Evolutionary conservation across 202 grass and related monocot genomes (phyloP).

Genomic region (Zizania palustris): DNA sequence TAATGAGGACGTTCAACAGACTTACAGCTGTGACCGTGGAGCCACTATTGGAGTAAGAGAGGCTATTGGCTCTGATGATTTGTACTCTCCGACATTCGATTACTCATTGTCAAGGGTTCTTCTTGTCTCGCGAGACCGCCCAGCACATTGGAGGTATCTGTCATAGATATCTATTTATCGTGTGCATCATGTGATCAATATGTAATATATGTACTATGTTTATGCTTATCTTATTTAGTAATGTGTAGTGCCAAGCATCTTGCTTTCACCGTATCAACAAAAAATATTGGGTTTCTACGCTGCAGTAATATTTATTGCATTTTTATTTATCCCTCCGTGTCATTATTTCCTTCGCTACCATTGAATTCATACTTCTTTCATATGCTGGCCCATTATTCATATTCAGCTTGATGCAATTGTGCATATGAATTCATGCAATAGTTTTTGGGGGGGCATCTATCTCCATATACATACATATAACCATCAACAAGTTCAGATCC

Average conservation of each 20-base stretch:
- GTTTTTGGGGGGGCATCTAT: slow-evolving; percentile 20
- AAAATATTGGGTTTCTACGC: slow-evolving; percentile 4
- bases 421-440: slow-evolving; percentile 33
- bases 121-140: slow-evolving; percentile 81
- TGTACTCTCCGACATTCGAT: slow-evolving; percentile 86
- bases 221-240: slow-evolving; percentile 38
- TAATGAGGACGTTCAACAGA: slow-evolving; percentile 58
- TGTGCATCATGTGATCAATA: slow-evolving; percentile 10
- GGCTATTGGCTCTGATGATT: slow-evolving; percentile 76
- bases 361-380: background rate
- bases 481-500: slow-evolving; percentile 33
- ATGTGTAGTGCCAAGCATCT: slow-evolving; percentile 45
- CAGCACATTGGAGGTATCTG: slow-evolving; percentile 87
- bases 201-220: slow-evolving; percentile 58
- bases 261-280: slow-evolving; percentile 50
- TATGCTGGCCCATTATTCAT: slow-evolving; percentile 9
- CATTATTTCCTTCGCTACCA: background rate
- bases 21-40: slow-evolving; percentile 58
- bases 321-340: background rate
- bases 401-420: slow-evolving; percentile 7
- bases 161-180: slow-evolving; percentile 49
- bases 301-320: slow-evolving; percentile 25
- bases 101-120: slow-evolving; percentile 86
- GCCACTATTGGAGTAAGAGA: slow-evolving; percentile 63
- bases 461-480: slow-evolving; percentile 30